These are phyloP conservation scores for Simmondsia chinensis DNA, from an alignment of 148 eudicot species.

Conservation along the genomic window DNA sequence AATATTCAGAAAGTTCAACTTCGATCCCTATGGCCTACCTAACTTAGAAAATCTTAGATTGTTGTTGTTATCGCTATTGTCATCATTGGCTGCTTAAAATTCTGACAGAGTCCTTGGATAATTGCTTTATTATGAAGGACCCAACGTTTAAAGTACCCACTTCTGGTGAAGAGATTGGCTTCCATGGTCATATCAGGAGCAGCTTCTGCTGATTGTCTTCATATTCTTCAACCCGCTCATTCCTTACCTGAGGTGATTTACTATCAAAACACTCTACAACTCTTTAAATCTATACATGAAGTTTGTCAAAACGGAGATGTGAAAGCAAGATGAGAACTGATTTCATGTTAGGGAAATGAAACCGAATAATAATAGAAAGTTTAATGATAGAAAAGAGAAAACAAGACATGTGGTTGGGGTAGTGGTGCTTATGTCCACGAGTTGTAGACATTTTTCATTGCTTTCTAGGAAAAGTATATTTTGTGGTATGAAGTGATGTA, in stretches of 20 bases:
- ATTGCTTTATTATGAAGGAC: conserved; percentile 32
- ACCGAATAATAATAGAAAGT: too few relatives aligned
- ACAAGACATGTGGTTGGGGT: too few relatives aligned
- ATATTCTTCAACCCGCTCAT: conserved; percentile 77
- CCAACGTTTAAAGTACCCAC: conserved; percentile 78
- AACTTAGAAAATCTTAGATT: not conserved
- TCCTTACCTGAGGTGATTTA: conserved; percentile 41
- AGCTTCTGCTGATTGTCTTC: conserved; percentile 44
- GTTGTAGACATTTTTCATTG: too few relatives aligned
- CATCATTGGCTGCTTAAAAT: not conserved
- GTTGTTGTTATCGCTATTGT: not conserved
- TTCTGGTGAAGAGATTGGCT: conserved; percentile 79
- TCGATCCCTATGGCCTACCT: too few relatives aligned
- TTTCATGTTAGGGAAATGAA: too few relatives aligned
- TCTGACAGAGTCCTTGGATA: not conserved
- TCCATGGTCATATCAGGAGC: conserved; percentile 74
- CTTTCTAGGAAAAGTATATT: too few relatives aligned
- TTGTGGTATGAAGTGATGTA: too few relatives aligned
- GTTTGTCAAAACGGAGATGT: not conserved
- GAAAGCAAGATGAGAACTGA: not conserved
- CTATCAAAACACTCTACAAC: not conserved
- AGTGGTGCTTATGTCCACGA: too few relatives aligned
- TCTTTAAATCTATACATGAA: not conserved
- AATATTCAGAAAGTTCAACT: too few relatives aligned
- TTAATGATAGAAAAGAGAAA: too few relatives aligned